These are phyloP conservation scores for Talaromyces sp. DNA, from an alignment of 2,329 filamentous ascomycete species.

Conservation along the genomic window DNA sequence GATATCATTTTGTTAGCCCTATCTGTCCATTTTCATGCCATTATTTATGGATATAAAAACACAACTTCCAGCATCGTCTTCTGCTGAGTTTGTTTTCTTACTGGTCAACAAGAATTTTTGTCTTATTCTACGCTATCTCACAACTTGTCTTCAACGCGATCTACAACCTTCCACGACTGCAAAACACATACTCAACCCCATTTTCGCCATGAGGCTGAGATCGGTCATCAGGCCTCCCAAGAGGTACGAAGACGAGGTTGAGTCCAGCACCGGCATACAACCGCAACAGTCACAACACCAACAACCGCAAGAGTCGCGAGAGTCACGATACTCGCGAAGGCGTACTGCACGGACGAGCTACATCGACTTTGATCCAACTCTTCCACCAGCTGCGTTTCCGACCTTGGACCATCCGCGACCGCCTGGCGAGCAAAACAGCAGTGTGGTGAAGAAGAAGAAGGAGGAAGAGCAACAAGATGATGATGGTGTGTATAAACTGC, in stretches of 20 bases:
- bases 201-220: conserved; percentile 30
- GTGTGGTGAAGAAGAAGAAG: neutral
- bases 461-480: neutral
- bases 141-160: neutral
- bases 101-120: neutral
- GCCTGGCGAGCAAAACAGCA: neutral
- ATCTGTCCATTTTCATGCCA: neutral
- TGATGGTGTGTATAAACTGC: neutral
- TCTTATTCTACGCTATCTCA: neutral
- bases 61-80: neutral
- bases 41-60: neutral
- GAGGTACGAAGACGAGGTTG: conserved; percentile 23
- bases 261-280: conserved; percentile 9
- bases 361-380: conserved; percentile 33
- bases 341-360: conserved; percentile 12
- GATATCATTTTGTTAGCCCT: neutral
- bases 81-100: neutral
- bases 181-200: neutral
- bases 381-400: conserved; percentile 39
- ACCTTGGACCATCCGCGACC: conserved; percentile 23
- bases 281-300: conserved; percentile 9
- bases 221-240: conserved; percentile 24
- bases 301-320: neutral
- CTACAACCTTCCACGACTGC: neutral
- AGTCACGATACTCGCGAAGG: neutral